Evolutionary conservation across 176 grass and related monocot genomes (phyloP).

Genomic region (sorghum (Sorghum bicolor)): DNA sequence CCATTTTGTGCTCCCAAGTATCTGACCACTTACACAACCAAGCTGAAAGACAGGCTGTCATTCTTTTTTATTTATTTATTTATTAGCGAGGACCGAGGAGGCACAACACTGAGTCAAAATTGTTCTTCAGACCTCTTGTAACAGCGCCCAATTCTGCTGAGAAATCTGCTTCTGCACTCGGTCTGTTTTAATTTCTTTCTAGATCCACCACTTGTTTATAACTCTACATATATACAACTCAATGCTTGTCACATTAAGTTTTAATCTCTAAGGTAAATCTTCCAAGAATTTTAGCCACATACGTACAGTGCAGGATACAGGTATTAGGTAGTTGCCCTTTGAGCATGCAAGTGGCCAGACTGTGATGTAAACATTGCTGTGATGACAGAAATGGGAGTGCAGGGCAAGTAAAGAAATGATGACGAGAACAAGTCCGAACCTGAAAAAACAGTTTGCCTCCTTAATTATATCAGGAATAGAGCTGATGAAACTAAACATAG

Average conservation of each 20-base stretch:
- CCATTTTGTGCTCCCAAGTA: neutral
- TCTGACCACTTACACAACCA: neutral
- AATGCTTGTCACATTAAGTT: neutral
- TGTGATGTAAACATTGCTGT: neutral
- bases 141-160: neutral
- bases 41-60: neutral
- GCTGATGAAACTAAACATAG: neutral
- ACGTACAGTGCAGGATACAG: neutral
- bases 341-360: neutral
- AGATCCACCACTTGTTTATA: neutral
- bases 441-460: neutral
- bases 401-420: constrained; percentile 6
- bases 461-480: neutral
- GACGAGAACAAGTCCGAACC: neutral
- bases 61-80: neutral
- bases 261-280: neutral
- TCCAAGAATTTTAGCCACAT: neutral
- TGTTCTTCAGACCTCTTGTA: neutral
- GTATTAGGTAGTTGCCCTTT: neutral
- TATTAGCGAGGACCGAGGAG: no score
- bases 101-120: neutral
- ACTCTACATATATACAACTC: neutral
- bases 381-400: constrained; percentile 8
- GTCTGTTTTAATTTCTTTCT: neutral
- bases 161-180: neutral